These are phyloP conservation scores for Anthostomella pinea DNA, from an alignment of 2,329 filamentous ascomycete genomes.

Conservation along the genomic window DNA sequence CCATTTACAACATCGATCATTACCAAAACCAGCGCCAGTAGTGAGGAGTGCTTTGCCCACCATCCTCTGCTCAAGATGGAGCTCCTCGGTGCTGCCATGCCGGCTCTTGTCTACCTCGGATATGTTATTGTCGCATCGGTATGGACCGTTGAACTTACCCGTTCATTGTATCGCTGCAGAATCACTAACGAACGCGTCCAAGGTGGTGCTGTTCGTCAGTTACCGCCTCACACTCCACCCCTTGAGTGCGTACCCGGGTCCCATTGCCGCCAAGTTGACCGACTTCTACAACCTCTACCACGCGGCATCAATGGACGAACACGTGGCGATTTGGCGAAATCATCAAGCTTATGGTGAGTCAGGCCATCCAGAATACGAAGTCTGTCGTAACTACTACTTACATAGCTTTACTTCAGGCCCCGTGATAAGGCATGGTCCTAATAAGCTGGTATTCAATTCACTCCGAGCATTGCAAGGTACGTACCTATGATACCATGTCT, in stretches of 20 bases:
- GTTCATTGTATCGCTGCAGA: too few relatives aligned
- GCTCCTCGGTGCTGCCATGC: too few relatives aligned
- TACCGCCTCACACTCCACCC: slow-evolving; percentile 13
- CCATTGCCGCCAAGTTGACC: slow-evolving; percentile 15
- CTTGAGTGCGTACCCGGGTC: slow-evolving; percentile 15
- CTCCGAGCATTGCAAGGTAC: slow-evolving; percentile 14
- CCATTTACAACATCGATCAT: too few relatives aligned
- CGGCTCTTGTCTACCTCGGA: too few relatives aligned
- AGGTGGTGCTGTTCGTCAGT: too few relatives aligned
- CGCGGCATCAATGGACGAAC: slow-evolving; percentile 11
- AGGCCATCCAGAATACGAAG: too few relatives aligned
- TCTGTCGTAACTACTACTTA: background rate
- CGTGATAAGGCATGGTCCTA: slow-evolving; percentile 17
- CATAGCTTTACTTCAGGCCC: slow-evolving; percentile 8
- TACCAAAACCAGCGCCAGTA: too few relatives aligned
- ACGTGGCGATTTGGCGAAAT: slow-evolving; percentile 10
- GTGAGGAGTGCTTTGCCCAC: too few relatives aligned
- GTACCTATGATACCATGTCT: background rate
- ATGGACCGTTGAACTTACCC: too few relatives aligned
- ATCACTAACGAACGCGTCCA: too few relatives aligned
- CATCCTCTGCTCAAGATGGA: too few relatives aligned
- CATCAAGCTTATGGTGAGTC: slow-evolving; percentile 16
- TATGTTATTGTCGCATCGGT: too few relatives aligned
- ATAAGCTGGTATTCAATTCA: slow-evolving; percentile 21
- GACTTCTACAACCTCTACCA: slow-evolving; percentile 17